A percentile compares a stretch with the other conserved stretches of the same genome.
phyloP scores from a whole-genome alignment of 1,139 yeast species.

The Sugiyamaella japonica region DNA sequence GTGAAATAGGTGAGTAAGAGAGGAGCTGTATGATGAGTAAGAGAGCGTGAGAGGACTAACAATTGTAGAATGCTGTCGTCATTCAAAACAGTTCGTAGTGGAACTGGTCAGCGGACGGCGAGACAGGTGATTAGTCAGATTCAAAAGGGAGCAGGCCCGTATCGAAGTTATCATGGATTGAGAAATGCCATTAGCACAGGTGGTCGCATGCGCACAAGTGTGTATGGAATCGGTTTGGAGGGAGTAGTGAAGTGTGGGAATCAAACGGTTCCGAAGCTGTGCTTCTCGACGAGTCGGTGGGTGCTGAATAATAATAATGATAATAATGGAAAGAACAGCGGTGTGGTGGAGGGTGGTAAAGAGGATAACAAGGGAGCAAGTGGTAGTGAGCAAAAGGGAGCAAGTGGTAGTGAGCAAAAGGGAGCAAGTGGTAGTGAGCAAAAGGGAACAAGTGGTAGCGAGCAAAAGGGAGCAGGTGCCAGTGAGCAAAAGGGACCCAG shows the following conservation, averaged over 20 bases:
- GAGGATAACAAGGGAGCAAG: not conserved
- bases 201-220: not conserved
- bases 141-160: conserved; percentile 1
- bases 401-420: not conserved
- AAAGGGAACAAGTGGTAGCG: not conserved
- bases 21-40: no score
- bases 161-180: conserved; percentile 7
- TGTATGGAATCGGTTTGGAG: not conserved
- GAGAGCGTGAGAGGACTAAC: not conserved
- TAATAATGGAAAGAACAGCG: conserved; percentile 4
- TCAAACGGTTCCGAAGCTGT: not conserved
- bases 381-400: conserved; percentile 12
- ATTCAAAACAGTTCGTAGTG: conserved; percentile 1
- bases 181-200: not conserved
- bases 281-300: conserved; percentile 6
- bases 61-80: conserved; percentile 9
- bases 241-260: not conserved
- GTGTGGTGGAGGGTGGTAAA: not conserved
- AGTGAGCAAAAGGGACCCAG: not conserved
- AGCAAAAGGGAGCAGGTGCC: conserved; percentile 17
- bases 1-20: no score
- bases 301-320: conserved; percentile 3
- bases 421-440: no score
- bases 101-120: not conserved
- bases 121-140: conserved; percentile 7